Conservation (phyloP, 2,329 filamentous ascomycete species). For the Diaporthe caulivora region DNA sequence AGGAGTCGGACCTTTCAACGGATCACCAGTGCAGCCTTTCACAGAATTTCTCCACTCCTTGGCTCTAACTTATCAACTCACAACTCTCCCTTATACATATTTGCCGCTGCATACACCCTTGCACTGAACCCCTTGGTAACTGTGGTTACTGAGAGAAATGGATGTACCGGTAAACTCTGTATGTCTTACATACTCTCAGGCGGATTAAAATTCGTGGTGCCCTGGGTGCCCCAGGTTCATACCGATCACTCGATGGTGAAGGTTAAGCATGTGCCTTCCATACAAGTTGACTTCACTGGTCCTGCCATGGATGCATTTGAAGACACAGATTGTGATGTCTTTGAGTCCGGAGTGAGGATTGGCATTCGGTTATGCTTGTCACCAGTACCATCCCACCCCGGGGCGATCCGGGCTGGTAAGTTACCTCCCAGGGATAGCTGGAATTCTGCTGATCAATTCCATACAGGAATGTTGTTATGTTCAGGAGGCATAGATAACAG, state of each 20-base stretch:
- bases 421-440: not conserved
- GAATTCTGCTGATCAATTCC: not conserved
- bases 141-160: conserved; percentile 1
- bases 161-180: conserved; percentile 23
- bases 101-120: conserved; percentile 37
- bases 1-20: conserved; percentile 41
- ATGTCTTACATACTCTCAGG: conserved; percentile 40
- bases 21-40: conserved; percentile 38
- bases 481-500: not conserved
- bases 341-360: not conserved
- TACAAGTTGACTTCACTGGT: not conserved
- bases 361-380: not conserved
- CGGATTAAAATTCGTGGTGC: conserved; percentile 35
- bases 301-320: not conserved
- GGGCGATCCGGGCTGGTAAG: not conserved
- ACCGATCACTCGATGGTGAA: conserved; percentile 31
- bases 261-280: not conserved
- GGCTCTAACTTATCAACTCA: conserved; percentile 11
- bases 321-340: not conserved
- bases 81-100: conserved; percentile 34
- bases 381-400: not conserved
- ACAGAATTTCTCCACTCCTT: conserved; percentile 11
- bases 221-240: conserved; percentile 38
- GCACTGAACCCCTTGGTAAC: conserved; percentile 36
- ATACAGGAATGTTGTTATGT: not conserved